A percentile compares a stretch with the other conserved stretches of the same genome.
phyloP scores from a whole-genome alignment of 106 monocot genomes.

The Dendrobium chrysotoxum region DNA sequence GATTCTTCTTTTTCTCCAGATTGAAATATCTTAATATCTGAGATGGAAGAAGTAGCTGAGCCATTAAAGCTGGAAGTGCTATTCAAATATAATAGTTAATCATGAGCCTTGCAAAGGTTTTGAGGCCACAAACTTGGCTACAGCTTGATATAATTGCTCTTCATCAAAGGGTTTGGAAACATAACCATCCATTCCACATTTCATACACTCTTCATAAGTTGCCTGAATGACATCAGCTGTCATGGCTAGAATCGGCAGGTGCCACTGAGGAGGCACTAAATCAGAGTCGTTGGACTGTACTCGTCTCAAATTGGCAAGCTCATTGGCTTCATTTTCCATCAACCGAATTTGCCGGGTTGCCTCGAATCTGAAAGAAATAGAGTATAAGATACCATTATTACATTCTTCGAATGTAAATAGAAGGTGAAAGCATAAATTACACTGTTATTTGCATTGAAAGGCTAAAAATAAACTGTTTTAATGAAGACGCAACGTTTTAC shows the following conservation, averaged over 20 bases:
- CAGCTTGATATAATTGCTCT: constrained; percentile 73
- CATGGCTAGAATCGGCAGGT: constrained; percentile 88
- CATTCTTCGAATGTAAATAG: too few relatives aligned
- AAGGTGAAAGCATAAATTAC: too few relatives aligned
- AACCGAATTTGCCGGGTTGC: constrained; percentile 77
- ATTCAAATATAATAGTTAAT: not conserved
- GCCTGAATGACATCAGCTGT: constrained; percentile 98
- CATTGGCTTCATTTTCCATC: constrained; percentile 65
- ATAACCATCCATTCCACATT: constrained; percentile 93
- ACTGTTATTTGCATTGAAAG: too few relatives aligned
- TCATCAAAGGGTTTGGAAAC: constrained; percentile 96
- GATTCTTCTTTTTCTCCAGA: too few relatives aligned
- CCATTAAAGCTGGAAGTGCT: not conserved
- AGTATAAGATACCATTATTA: too few relatives aligned
- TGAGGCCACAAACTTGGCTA: constrained; percentile 55
- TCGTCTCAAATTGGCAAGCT: not conserved
- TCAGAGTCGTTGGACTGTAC: not conserved
- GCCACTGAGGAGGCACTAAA: constrained; percentile 22
- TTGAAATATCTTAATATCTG: too few relatives aligned
- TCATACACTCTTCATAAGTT: constrained; percentile 86
- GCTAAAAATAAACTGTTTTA: too few relatives aligned
- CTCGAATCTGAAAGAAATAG: constrained; percentile 55
- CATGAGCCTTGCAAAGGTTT: constrained; percentile 14
- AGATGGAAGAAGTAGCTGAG: not conserved
- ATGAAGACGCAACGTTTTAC: too few relatives aligned